phyloP scores from a whole-genome alignment of 2,329 filamentous ascomycete genomes.

The Fusarium sp. region DNA sequence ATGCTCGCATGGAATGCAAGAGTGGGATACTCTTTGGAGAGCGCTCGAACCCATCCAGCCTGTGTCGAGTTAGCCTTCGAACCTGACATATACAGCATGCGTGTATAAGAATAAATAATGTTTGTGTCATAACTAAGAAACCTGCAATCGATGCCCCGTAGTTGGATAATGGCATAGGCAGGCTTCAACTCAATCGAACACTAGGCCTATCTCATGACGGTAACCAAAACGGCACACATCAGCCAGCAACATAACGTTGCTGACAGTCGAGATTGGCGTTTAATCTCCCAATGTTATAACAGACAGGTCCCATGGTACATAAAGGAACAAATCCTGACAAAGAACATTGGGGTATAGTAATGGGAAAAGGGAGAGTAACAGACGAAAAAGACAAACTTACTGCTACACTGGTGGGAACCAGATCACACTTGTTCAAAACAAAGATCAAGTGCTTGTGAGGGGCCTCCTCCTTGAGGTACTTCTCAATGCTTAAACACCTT shows the following conservation, averaged over 20 bases:
- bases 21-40: conserved; percentile 93
- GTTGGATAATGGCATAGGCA: conserved; percentile 67
- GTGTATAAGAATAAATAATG: conserved; percentile 49
- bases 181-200: conserved; percentile 97
- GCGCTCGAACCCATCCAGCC: conserved; percentile 90
- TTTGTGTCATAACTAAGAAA: conserved; percentile 99
- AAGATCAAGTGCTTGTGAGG: conserved; percentile 88
- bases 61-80: conserved; percentile 54
- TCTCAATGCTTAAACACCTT: conserved; percentile 80
- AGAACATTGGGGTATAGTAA: conserved; percentile 67
- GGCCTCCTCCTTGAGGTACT: conserved; percentile 91
- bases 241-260: conserved; percentile 61
- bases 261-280: conserved; percentile 63
- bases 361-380: conserved; percentile 42
- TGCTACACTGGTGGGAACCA: conserved; percentile 91
- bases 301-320: conserved; percentile 83
- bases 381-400: conserved; percentile 72
- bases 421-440: conserved; percentile 67
- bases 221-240: conserved; percentile 90
- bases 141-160: conserved; percentile 71
- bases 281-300: conserved; percentile 99
- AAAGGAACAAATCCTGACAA: conserved; percentile 87
- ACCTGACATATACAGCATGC: conserved; percentile 22
- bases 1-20: conserved; percentile 94
- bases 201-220: conserved; percentile 80